These are phyloP conservation scores for Fusarium tupiense DNA, from an alignment of 2,329 filamentous ascomycete genomes.

Conservation along the genomic window DNA sequence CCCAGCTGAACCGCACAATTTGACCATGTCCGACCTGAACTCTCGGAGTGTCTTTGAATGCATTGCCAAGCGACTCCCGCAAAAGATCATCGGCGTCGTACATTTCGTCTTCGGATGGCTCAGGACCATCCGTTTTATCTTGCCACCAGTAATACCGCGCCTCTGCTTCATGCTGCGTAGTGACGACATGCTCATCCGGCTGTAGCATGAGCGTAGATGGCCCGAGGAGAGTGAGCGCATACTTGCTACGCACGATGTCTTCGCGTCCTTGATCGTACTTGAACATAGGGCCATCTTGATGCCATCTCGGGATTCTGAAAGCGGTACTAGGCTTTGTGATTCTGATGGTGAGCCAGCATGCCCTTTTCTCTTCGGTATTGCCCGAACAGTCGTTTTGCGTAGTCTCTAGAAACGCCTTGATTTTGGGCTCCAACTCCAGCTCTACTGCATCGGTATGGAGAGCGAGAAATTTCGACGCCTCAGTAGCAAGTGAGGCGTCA, in stretches of 20 bases:
- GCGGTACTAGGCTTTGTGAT: background rate
- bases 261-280: background rate
- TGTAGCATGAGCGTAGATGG: background rate
- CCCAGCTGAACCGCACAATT: background rate
- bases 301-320: background rate
- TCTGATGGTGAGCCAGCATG: background rate
- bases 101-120: background rate
- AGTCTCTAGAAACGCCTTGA: background rate
- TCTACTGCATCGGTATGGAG: background rate
- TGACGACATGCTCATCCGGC: background rate
- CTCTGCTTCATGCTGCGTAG: background rate
- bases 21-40: background rate
- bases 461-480: background rate
- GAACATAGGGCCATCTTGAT: background rate
- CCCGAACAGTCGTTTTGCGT: background rate
- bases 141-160: background rate
- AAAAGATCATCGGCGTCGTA: background rate
- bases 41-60: background rate
- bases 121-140: rapidly evolving
- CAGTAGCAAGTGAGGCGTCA: rapidly evolving
- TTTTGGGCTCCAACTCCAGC: background rate
- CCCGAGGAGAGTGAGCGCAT: background rate
- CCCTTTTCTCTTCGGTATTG: background rate
- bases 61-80: background rate
- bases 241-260: background rate